Evolutionary conservation across 345 rosid genomes (phyloP), one percentile per base, ranked within the genome.

Genomic region (Aquilaria malaccensis): DNA sequence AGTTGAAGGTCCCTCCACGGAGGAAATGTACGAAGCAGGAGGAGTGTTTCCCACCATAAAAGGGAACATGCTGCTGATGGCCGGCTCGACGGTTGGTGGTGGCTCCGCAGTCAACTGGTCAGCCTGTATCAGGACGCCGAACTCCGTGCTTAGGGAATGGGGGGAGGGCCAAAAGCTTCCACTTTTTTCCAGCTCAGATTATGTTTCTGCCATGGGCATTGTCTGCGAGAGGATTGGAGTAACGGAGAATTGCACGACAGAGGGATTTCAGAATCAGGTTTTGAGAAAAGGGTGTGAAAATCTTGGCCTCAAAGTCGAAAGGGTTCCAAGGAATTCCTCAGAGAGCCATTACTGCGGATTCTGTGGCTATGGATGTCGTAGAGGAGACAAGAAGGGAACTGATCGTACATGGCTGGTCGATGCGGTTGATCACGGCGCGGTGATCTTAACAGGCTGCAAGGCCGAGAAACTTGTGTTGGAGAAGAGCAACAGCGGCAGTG

Each of bases 41-140:
- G 97, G 95, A 10, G 54, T 83, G 11, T 74, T 85, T 9, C 32
- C 91, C 5, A 73, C 69, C 9, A 30, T 55, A n/a, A 78, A 77
- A 10, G 88, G 73, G 13, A 74, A 72, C 7, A 0, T 79, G 0
- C 12, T 72, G 72, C 33, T 87, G 0, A 14, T 87, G 31, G 97
- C 98, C 13, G 98, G 96, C 50, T 74, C 97, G 15, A 79, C 85
- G 0, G 87, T 93, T 7, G 98, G 98, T 0, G 98, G 98, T 10
- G 98, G 97, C 10, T 87, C 98, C 1, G 88, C 88, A 52, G 62
- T 93, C 51, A 93, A 93, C 55, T 93, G 97, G 97, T 93, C 97
- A 3, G 98, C 92, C 0, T 83, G 85, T 64, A 81, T 93, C 63
- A 84, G 69, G 30, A 89, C 99, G 0, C 99, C 99, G 0, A 60